Evolutionary conservation across 371 early-diverging fungal species (phyloP), one percentile per base, ranked within the genome.

Genomic region (Batkoa obscura): DNA sequence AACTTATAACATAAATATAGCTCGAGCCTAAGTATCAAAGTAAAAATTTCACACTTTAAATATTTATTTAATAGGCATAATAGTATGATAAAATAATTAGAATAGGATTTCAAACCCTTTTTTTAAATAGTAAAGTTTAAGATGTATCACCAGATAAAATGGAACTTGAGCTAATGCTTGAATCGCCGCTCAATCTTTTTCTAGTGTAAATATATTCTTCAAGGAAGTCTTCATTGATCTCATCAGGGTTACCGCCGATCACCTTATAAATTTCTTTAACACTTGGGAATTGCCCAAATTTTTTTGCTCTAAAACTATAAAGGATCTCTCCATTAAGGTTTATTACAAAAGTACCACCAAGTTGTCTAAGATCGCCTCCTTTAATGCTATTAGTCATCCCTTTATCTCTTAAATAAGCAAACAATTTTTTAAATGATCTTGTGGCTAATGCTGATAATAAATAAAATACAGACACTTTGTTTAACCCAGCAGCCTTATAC

Each of bases 301-400:
- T 23, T 13, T 33, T 31, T 13, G 50, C 32, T 35, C 50, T 3
- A 15, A 50, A 50, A 23, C 33, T 23, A 15, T 33, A 50, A 6
- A 50, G 17, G 6, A 50, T 31, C 15, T 32, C 5, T 6, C 50
- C 50, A 33, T 15, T 33, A 10, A 12, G 9, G 30, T 35, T 33
- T 4, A 50, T 50, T 6, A 50, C 32, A 50, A 50, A 50, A 3
- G 50, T 50, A 9, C 50, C 50, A 35, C 50, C 50, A 6, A 50
- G 33, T 32, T 50, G 50, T 31, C 35, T 12, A 33, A 35, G 10
- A 50, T 50, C 50, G 23, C 23, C 23, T 35, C 50, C 50, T 31
- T 35, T 31, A 35, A 31, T 15, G 8, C 30, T 30, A 15, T 50
- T 50, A 8, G 9, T 50, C 4, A 45, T 45, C 8, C 45, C 45